phyloP scores from a whole-genome alignment of 225 moss, liverwort and hornwort genomes.

The Neckera pumila region DNA sequence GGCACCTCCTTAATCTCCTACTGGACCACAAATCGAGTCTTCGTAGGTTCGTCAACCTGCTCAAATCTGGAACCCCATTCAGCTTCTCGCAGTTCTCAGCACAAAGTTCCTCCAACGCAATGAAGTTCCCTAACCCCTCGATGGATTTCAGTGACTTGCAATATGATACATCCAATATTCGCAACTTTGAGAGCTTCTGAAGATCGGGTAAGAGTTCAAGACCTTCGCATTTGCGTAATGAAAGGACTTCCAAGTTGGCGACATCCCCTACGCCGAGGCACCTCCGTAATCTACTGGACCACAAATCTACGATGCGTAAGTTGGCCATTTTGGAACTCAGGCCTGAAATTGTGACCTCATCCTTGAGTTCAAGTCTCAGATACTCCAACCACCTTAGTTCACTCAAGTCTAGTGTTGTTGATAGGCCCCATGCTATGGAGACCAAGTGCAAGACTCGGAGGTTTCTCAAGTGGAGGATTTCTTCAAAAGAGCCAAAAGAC shows the following conservation, averaged over 20 bases:
- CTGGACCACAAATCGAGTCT: background rate
- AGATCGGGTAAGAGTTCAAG: background rate
- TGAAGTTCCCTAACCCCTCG: background rate
- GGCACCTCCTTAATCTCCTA: background rate
- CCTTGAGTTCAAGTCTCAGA: background rate
- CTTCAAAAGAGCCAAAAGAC: background rate
- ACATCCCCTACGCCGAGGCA: background rate
- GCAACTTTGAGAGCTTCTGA: background rate
- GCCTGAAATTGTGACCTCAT: background rate
- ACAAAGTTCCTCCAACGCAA: background rate
- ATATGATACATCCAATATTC: background rate
- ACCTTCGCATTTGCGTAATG: background rate
- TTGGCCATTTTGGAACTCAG: background rate
- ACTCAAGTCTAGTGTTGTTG: background rate
- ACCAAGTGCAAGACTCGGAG: background rate
- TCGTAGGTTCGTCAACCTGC: background rate
- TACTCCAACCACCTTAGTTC: background rate
- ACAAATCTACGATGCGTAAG: background rate
- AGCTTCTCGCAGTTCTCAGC: background rate
- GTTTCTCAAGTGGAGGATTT: background rate
- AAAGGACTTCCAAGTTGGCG: background rate
- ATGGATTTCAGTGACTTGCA: background rate
- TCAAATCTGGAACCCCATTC: background rate
- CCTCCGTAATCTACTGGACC: background rate
- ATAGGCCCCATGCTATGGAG: background rate